Conservation (phyloP, 345 rosid genomes). For the Arabis hirsuta region DNA sequence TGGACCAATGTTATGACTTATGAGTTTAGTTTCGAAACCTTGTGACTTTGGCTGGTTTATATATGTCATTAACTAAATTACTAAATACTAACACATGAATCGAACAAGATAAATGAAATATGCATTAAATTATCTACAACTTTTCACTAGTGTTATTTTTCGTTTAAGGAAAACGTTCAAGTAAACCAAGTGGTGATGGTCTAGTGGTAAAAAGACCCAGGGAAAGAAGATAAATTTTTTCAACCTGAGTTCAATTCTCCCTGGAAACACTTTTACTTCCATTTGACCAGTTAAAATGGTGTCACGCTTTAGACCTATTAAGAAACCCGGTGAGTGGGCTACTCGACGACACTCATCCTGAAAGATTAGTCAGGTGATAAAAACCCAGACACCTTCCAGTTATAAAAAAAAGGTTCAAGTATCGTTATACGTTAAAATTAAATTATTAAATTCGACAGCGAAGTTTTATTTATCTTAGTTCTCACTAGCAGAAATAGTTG, state of each 20-base stretch:
- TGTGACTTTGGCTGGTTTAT: neutral
- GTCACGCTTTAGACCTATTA: too few species aligned
- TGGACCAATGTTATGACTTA: neutral
- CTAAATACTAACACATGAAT: constrained; percentile 1
- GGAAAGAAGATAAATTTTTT: too few species aligned
- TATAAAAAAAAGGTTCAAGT: neutral
- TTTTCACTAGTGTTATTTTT: constrained; percentile 1
- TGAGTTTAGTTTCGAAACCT: neutral
- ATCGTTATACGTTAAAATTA: neutral
- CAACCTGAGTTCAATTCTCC: too few species aligned
- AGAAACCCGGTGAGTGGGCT: too few species aligned
- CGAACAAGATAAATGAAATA: neutral
- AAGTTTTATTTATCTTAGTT: constrained; percentile 23
- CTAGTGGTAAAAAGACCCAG: too few species aligned
- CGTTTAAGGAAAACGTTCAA: neutral
- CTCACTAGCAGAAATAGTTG: constrained; percentile 30
- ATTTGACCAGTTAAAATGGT: too few species aligned
- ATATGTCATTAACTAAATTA: neutral
- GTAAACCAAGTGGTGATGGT: too few species aligned
- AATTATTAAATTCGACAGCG: neutral
- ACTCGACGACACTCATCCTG: too few species aligned
- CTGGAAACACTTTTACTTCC: too few species aligned
- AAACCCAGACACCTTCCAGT: too few species aligned
- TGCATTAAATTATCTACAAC: constrained; percentile 3
- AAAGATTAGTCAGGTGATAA: too few species aligned